Evolutionary conservation across 331 rosid genomes (phyloP), one percentile per base, ranked within the genome.

Genomic region (Malus hybrid): DNA sequence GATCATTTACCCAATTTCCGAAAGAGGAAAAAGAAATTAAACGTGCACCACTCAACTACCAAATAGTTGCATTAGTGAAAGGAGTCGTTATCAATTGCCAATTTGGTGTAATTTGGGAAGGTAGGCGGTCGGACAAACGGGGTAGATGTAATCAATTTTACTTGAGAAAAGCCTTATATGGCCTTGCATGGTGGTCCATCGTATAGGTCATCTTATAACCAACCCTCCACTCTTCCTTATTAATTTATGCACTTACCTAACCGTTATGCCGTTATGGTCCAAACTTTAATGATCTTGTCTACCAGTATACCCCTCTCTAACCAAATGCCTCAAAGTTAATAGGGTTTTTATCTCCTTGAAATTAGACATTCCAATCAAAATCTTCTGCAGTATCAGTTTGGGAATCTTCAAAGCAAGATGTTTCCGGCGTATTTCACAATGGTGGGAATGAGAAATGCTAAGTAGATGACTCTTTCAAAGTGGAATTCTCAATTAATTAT

Each of bases 401-500:
- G 99, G 36, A 94, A 92, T 86, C 85, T 94, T 78, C 99, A 94
- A 56, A 87, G 97, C 85, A 94, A 94, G 88, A 89, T 89, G 97
- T 94, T 94, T 80, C 99, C 99, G 3, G 97, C 97, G 8, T 94
- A 90, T 80, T 94, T 94, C 87, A 65, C 87, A 0, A 39, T 86
- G 97, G 93, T 94, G 33, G 96, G 90, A 28, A 74, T 73, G 12
- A 9, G 44, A 39, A 36, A 36, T 36, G 44, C 11, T 36, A 36
- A 36, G 44, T 36, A 36, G 44, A 36, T 1, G 4, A 39, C 0
- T 39, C 4, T 36, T 0, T 39, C 1, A 39, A 9, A 39, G 1
- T 39, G 12, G 0, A 1, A 39, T 9, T 39, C 0, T 39, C 44
- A 39, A 39, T 39, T 0, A 2, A 39, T 39, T 39, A 2, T 9